Percentiles rank a stretch among this genome's conserved stretches.
Evolutionary conservation across 2,329 filamentous ascomycete genomes (phyloP).

Genomic region (Alternaria brassicicola): DNA sequence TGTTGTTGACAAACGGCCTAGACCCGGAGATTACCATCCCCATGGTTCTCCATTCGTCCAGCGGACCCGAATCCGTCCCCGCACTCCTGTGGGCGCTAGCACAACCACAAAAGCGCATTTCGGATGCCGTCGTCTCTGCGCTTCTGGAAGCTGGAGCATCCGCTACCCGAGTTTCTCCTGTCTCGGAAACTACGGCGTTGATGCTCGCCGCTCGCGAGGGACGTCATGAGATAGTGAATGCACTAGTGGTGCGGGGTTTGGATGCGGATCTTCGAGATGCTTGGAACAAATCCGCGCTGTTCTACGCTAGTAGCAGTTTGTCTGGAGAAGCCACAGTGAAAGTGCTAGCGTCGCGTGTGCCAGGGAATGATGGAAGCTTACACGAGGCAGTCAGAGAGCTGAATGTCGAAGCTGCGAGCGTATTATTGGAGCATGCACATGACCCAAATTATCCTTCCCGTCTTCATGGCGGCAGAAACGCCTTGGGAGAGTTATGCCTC

Average conservation of each 20-base stretch:
- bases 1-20: slow-evolving; percentile 34
- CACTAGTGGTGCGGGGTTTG: slow-evolving; percentile 63
- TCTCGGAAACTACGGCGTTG: slow-evolving; percentile 63
- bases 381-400: slow-evolving; percentile 68
- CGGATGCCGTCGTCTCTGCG: slow-evolving; percentile 62
- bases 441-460: slow-evolving; percentile 69
- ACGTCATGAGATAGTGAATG: slow-evolving; percentile 63
- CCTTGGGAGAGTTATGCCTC: slow-evolving; percentile 68
- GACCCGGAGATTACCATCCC: slow-evolving; percentile 52
- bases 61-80: slow-evolving; percentile 62
- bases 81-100: slow-evolving; percentile 66
- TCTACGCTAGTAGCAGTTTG: slow-evolving; percentile 63
- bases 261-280: slow-evolving; percentile 65
- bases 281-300: slow-evolving; percentile 64
- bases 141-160: slow-evolving; percentile 64
- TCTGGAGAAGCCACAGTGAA: slow-evolving; percentile 35
- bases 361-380: slow-evolving; percentile 68
- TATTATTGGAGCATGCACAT: slow-evolving; percentile 65
- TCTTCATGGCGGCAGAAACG: slow-evolving; percentile 66
- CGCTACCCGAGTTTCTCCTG: slow-evolving; percentile 60
- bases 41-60: slow-evolving; percentile 54
- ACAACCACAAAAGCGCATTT: slow-evolving; percentile 68
- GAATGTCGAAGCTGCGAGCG: slow-evolving; percentile 61
- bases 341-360: slow-evolving; percentile 62
- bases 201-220: slow-evolving; percentile 64